Conservation (phyloP, 371 early-diverging fungal genomes). For the Lichtheimia ornata region DNA sequence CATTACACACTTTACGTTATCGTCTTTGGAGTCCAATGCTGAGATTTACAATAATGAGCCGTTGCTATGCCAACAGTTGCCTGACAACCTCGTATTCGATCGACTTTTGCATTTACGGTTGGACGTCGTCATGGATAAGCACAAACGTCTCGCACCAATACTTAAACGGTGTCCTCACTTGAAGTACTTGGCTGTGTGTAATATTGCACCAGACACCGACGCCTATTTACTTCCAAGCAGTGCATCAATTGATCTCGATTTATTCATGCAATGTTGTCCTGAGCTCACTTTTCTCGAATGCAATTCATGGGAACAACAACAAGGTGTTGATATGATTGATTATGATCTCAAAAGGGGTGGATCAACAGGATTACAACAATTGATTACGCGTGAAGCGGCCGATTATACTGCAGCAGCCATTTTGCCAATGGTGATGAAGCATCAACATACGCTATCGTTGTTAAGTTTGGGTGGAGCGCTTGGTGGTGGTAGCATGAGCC, state of each 20-base stretch:
- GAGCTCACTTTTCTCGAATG: neutral
- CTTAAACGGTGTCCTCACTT: slow-evolving; percentile 1
- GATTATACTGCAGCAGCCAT: neutral
- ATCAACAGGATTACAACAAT: neutral
- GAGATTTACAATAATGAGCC: slow-evolving; percentile 1
- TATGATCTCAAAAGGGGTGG: neutral
- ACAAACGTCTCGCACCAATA: neutral
- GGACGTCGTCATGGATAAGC: neutral
- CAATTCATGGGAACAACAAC: slow-evolving; percentile 1
- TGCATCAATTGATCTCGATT: neutral
- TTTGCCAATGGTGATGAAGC: neutral
- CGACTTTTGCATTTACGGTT: neutral
- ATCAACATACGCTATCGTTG: neutral
- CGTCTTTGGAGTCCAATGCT: neutral
- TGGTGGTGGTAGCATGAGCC: neutral
- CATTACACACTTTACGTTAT: neutral
- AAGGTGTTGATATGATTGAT: neutral
- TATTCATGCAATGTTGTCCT: neutral
- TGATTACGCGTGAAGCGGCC: slow-evolving; percentile 1
- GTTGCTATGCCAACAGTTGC: neutral
- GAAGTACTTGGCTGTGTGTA: neutral
- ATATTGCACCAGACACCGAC: slow-evolving; percentile 2
- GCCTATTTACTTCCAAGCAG: neutral
- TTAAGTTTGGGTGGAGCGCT: neutral
- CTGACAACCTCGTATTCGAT: neutral